Evolutionary conservation across 176 grass and related monocot genomes (phyloP), one percentile per base, ranked within the genome.

Genomic region (Musa acuminata): DNA sequence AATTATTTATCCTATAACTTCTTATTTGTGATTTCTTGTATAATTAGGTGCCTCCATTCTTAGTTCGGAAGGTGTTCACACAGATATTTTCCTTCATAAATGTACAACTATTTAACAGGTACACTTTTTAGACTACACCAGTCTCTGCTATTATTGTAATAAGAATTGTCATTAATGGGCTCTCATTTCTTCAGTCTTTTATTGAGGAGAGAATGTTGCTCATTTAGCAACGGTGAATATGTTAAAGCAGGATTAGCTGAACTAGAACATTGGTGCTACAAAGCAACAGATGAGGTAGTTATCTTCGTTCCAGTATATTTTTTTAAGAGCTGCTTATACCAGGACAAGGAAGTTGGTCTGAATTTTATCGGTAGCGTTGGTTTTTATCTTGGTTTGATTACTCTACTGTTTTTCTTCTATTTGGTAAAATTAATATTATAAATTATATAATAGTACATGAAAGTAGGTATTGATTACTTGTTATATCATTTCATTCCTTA

Each of bases 61-160:
- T 97, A 74, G 82, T 86, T 84, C 90, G 90, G 77, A 97, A 87
- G 87, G 78, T 97, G 0, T 97, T 87, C 81, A 91, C 84, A 10
- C 94, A 93, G 77, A 86, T 97, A 80, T 97, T 97, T 75, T 91
- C 87, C 0, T 97, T 85, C 25, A 72, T 93, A 72, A 97, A 97
- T 80, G 85, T 91, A 74, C 94, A 97, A 63, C 80, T 97, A 51
- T 93, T 97, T 80, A 97, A 97, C 72, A 93, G 90, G 94, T 91
- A 72, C 81, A 80, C 22, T 67, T 53, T 73, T 58, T 67, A 65
- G 67, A 57, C 17, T 52, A 26, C 17, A 4, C 59, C 76, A 49
- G 16, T 59, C 20, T n/a, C n/a, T 64, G 60, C 23, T 64, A 6
- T 43, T 43, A 43, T 43, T 43, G 35, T 43, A 6, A 43, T 43